phyloP scores from a whole-genome alignment of 2,329 filamentous ascomycete species.

The Clarireedia homoeocarpa region DNA sequence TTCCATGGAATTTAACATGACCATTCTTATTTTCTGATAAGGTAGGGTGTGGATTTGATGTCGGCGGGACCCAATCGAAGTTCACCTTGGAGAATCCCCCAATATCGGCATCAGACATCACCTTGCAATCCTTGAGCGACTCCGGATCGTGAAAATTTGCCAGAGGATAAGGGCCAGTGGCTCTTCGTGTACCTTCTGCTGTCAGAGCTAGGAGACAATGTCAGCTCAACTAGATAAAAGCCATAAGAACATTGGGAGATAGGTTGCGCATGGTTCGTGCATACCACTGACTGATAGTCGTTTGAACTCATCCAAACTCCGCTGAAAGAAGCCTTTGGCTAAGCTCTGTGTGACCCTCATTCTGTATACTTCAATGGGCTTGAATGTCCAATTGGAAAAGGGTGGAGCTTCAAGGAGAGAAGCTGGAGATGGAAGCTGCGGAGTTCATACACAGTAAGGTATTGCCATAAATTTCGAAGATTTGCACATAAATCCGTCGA shows the following conservation, averaged over 20 bases:
- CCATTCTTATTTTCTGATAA: constrained; percentile 33
- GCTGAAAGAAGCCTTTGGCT: constrained; percentile 46
- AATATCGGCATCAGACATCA: constrained; percentile 80
- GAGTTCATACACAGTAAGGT: no score
- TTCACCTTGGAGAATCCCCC: constrained; percentile 74
- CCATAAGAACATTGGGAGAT: not conserved
- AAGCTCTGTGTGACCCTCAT: constrained; percentile 43
- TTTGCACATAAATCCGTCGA: no score
- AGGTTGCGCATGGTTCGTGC: constrained; percentile 5
- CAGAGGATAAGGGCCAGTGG: constrained; percentile 55
- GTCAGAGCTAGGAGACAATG: constrained; percentile 47
- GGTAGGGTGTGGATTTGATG: constrained; percentile 12
- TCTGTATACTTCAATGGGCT: not conserved
- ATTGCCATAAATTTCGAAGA: no score
- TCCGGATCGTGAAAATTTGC: constrained; percentile 51
- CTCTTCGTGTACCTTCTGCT: constrained; percentile 59
- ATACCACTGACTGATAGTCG: constrained; percentile 49
- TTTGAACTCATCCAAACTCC: constrained; percentile 53
- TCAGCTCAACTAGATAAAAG: constrained; percentile 12
- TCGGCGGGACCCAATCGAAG: constrained; percentile 44
- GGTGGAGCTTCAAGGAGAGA: no score
- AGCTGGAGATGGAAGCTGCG: no score
- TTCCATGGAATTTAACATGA: constrained; percentile 78
- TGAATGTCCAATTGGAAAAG: no score
- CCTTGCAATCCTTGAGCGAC: constrained; percentile 51